Evolutionary conservation across 1,139 yeast species (phyloP).

Genomic region (Saccharomyces hybrid): DNA sequence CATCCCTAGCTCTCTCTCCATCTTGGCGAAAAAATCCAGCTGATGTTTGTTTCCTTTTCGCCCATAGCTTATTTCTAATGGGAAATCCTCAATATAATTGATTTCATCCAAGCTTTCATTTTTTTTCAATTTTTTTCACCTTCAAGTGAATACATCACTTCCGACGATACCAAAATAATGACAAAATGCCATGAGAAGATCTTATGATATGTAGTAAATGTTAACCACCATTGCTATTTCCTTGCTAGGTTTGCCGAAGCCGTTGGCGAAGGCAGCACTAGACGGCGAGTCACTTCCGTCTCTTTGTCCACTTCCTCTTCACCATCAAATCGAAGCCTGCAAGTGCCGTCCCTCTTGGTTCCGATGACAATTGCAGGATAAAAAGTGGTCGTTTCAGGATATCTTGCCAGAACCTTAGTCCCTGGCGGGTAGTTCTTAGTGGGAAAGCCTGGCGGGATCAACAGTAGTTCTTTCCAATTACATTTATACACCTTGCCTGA

Average conservation of each 20-base stretch:
- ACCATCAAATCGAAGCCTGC: constrained; percentile 83
- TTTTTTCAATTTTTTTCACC: not conserved
- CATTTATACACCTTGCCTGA: constrained; percentile 86
- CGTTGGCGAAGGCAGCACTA: constrained; percentile 68
- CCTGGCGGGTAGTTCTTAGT: constrained; percentile 59
- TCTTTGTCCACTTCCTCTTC: constrained; percentile 96
- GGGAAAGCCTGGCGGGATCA: constrained; percentile 51
- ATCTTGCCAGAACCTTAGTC: constrained; percentile 79
- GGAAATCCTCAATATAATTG: not conserved
- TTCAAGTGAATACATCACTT: constrained; percentile 1
- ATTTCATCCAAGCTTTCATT: not conserved
- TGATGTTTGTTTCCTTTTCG: not conserved
- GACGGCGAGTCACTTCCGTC: constrained; percentile 80
- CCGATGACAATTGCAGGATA: constrained; percentile 91
- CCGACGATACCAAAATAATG: constrained; percentile 5
- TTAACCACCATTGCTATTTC: constrained; percentile 10
- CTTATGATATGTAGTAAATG: not conserved
- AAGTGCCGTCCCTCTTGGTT: constrained; percentile 62
- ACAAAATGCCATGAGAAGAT: not conserved
- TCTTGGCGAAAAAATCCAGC: not conserved
- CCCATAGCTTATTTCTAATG: not conserved
- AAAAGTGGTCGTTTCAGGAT: constrained; percentile 96
- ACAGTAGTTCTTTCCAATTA: constrained; percentile 66
- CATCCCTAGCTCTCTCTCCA: not conserved
- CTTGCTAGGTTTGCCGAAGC: constrained; percentile 19